Evolutionary conservation across 768 basidiomycete genomes (phyloP), one percentile per base, ranked within the genome.

Genomic region (Atractiella rhizophila): DNA sequence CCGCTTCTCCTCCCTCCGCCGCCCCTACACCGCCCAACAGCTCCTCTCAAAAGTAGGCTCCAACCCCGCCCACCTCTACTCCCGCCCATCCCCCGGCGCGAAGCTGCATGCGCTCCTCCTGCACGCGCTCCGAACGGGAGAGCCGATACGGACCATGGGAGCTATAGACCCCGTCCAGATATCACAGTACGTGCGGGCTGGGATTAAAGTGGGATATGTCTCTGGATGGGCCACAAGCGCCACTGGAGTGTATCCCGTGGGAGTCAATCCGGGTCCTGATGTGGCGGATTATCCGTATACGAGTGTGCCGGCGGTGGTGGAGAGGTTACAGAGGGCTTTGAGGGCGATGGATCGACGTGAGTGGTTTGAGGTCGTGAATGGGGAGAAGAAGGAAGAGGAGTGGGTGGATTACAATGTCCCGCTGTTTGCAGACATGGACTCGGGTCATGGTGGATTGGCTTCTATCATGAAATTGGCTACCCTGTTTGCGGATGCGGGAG

Each of bases 381-480:
- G 74, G 48, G 65, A 69, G 45, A 66, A 77, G 37, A 66, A 65
- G 23, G 71, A 71, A 45, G 66, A 78, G 66, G 69, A 74, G 35
- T 78, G 76, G 53, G 63, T 80, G 29, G 83, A 88, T 56, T 88
- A 86, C 56, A 33, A n/a, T 21, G 29, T 15, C 4, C 12, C 5
- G 2, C 20, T 9, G 13, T 18, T 24, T 20, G 40, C 18, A 41
- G 33, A 33, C 21, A 32, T 47, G 12, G 31, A 25, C 25, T 20
- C 25, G 43, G 86, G 83, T 25, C 85, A 88, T 51, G 86, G 86
- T 35, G 83, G 83, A 15, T 65, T 75, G n/a, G 82, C 82, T 16
- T 69, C 82, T 12, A 78, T 88, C 37, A 82, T 94, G 76, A 94
- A 91, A 62, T 68, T 94, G 7, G 71, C 71, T 28, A 94, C 91